phyloP scores from a whole-genome alignment of 2,329 filamentous ascomycete genomes.

The Cladorrhinum sp. region DNA sequence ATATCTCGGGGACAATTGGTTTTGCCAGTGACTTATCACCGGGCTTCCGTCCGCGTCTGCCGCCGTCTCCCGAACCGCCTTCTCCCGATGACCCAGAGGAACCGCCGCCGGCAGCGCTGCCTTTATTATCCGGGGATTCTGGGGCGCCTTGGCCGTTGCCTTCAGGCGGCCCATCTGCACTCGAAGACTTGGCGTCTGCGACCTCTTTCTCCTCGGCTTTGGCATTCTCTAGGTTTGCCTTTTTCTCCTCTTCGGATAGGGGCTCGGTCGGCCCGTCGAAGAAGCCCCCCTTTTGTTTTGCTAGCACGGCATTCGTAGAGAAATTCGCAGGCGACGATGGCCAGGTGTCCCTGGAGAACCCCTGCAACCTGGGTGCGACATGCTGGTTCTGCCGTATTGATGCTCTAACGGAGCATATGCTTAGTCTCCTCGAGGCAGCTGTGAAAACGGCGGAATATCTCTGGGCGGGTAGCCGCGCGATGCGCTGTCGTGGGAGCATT shows the following conservation, averaged over 20 bases:
- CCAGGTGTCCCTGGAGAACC: slow-evolving; percentile 10
- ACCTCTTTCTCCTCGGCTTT: slow-evolving; percentile 47
- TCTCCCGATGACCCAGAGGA: slow-evolving; percentile 51
- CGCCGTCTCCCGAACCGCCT: slow-evolving; percentile 55
- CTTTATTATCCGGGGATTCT: slow-evolving; percentile 52
- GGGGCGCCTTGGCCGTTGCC: slow-evolving; percentile 36
- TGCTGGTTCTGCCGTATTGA: slow-evolving; percentile 17
- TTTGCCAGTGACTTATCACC: slow-evolving; percentile 78
- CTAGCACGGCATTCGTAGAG: slow-evolving; percentile 36
- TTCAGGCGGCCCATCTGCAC: slow-evolving; percentile 40
- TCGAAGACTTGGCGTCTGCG: slow-evolving; percentile 45
- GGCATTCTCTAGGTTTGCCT: slow-evolving; percentile 49
- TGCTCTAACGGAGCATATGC: slow-evolving; percentile 16
- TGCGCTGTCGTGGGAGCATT: slow-evolving; percentile 29
- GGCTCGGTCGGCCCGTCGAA: slow-evolving; percentile 50
- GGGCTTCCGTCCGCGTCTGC: slow-evolving; percentile 69
- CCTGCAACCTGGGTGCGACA: slow-evolving; percentile 13
- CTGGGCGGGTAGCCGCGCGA: slow-evolving; percentile 23
- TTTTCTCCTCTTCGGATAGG: slow-evolving; percentile 51
- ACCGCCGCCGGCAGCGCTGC: slow-evolving; percentile 54
- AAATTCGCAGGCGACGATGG: slow-evolving; percentile 30
- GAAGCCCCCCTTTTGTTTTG: slow-evolving; percentile 47
- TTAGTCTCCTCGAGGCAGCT: slow-evolving; percentile 17
- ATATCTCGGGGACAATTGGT: slow-evolving; percentile 86
- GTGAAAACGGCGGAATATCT: slow-evolving; percentile 14